Percentiles rank a stretch among this genome's conserved stretches.
Conservation (phyloP, 2,329 filamentous ascomycete genomes). For the Leptographium lundbergii region DNA sequence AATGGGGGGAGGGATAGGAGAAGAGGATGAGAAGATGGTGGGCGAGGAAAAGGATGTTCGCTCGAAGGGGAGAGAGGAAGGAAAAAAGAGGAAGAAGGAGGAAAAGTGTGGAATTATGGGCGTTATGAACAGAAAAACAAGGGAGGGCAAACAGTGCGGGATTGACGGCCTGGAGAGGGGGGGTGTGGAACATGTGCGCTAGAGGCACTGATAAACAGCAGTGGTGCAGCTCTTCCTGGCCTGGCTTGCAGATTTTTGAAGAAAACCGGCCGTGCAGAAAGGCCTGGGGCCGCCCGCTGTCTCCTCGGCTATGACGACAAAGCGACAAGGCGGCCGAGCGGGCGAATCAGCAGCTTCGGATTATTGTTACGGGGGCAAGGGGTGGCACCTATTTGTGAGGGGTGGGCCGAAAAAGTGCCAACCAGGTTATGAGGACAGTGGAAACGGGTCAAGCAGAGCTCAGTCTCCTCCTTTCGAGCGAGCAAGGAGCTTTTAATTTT, state of each 20-base stretch:
- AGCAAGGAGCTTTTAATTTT: neutral
- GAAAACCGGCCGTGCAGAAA: neutral
- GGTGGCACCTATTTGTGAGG: neutral
- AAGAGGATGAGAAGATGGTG: neutral
- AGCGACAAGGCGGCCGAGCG: slow-evolving; percentile 11
- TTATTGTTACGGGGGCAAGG: slow-evolving; percentile 12
- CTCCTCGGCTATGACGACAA: slow-evolving; percentile 18
- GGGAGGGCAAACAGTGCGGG: slow-evolving; percentile 7
- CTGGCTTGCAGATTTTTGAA: slow-evolving; percentile 12
- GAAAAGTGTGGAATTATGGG: slow-evolving; percentile 8
- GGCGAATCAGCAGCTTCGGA: slow-evolving; percentile 16
- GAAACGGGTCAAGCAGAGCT: neutral
- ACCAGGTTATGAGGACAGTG: neutral
- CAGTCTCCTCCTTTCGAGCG: neutral
- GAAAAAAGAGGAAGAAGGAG: slow-evolving; percentile 1
- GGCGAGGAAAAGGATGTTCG: neutral
- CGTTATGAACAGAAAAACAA: slow-evolving; percentile 5
- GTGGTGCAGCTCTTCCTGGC: slow-evolving; percentile 10
- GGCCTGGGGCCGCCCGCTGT: slow-evolving; percentile 5
- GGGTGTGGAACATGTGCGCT: slow-evolving; percentile 18
- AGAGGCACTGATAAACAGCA: slow-evolving; percentile 9
- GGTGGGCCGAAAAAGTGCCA: slow-evolving; percentile 2
- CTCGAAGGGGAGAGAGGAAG: neutral
- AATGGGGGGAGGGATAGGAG: neutral
- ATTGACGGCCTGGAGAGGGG: slow-evolving; percentile 7